Base-by-base conservation (phyloP, 306 rosid genomes). In the Sphenostylis stenocarpa region DNA sequence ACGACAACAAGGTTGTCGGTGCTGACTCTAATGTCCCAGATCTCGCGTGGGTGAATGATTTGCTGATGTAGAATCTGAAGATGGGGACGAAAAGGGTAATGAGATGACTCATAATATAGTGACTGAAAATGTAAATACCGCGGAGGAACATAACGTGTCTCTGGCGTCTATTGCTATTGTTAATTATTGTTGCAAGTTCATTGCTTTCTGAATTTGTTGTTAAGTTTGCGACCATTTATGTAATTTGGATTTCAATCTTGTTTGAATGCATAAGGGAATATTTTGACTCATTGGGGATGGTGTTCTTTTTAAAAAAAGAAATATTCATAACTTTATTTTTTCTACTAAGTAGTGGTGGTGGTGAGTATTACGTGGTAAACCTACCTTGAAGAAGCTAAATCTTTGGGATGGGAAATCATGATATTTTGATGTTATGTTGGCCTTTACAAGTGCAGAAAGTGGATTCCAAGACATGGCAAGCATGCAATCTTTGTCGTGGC, bases 11-110 rank as follows among this genome's bases (percentile, higher is more conserved):
- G 75, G 77, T 77, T 71, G 84, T n/a, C 62, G 77, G 26, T 41
- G 33, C 19, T 36, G 70, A 48, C 9, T 75, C 66, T 1, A 84
- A 76, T 77, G 87, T 78, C 36, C 99, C 96, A 0, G 99, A 95
- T 87, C 88, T 95, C 14, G 96, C 91, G 31, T 95, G 99, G 99
- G 94, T 95, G 44, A 89, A 95, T 57, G 99, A 95, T 4, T 83
- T 95, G 34, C 80, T 95, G 85, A 90, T 89, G 99, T 95, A 89
- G 81, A 57, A 81, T 15, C 20, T 12, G 48, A 81, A 17, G 29
- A 67, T 44, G 81, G 44, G 13, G 84, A 74, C 20, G 23, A 75
- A 17, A 23, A 61, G 5, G 78, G 17, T 4, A 43, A 39, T n/a
- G 11, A 28, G 43, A 28, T 58, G 57, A 51, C 57, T 51, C 26